phyloP scores from a whole-genome alignment of 495 filamentous ascomycete genomes.

The Melanomma pulvis-pyrius region DNA sequence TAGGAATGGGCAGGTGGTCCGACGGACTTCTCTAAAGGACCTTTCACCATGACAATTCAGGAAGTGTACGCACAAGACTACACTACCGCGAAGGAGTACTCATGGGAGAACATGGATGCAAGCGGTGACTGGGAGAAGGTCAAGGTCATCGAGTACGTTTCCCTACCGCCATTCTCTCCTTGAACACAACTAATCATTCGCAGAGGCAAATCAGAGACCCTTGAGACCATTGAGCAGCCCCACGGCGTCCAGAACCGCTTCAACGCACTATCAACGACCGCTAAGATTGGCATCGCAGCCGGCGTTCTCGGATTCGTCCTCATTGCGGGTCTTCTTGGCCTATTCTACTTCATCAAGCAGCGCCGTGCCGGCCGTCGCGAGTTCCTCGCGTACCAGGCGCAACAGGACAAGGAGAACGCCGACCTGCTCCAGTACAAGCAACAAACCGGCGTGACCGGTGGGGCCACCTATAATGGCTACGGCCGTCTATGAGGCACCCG shows the following conservation, averaged over 20 bases:
- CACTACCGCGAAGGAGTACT: slow-evolving; percentile 35
- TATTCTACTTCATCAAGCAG: slow-evolving; percentile 68
- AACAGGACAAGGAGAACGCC: slow-evolving; percentile 60
- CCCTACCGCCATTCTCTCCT: slow-evolving; percentile 3
- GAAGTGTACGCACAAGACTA: slow-evolving; percentile 37
- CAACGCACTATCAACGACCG: slow-evolving; percentile 55
- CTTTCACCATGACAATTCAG: slow-evolving; percentile 36
- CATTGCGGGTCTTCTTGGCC: slow-evolving; percentile 52
- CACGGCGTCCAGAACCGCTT: slow-evolving; percentile 40
- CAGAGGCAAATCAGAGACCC: slow-evolving; percentile 67
- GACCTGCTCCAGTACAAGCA: slow-evolving; percentile 62
- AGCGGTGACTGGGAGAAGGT: slow-evolving; percentile 65
- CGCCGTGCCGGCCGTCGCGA: slow-evolving; percentile 67
- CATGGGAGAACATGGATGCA: slow-evolving; percentile 31
- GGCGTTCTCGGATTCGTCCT: slow-evolving; percentile 55
- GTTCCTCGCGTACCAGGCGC: slow-evolving; percentile 58
- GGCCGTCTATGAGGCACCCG: slow-evolving; percentile 11
- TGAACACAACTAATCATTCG: slow-evolving; percentile 18
- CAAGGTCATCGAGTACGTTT: slow-evolving; percentile 62
- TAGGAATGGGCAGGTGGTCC: slow-evolving; percentile 38
- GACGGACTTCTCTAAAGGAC: slow-evolving; percentile 30
- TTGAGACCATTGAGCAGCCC: slow-evolving; percentile 30
- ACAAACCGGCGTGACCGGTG: slow-evolving; percentile 18
- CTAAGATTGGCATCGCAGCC: slow-evolving; percentile 63
- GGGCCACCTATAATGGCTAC: slow-evolving; percentile 6